Evolutionary conservation across 352 stramenopile genomes (phyloP), one percentile per base, ranked within the genome.

Genomic region (Pythium rishiriense): DNA sequence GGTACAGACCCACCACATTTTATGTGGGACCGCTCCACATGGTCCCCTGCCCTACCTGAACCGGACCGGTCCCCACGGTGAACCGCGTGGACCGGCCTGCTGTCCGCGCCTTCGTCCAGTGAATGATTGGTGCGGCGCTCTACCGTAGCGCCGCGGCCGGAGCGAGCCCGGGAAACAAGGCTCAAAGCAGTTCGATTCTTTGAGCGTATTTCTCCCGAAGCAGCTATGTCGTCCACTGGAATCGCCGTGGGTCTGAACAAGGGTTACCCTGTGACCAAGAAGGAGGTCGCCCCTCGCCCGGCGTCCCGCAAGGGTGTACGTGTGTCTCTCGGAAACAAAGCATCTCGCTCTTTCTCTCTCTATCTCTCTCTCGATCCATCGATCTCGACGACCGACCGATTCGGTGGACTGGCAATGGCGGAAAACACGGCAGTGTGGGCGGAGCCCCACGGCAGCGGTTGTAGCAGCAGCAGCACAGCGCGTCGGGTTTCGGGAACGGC

Each of bases 211-310:
- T 64, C 54, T 65, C 65, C 78, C 74, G 79, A 91, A 90, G 80
- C 80, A 88, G 83, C 83, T 80, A 85, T 95, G 86, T 93, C 87
- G 79, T 94, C 87, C 69, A 92, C 85, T 83, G 89, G 89, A 89
- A 97, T 97, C 74, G 88, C 87, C 72, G 81, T 94, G 76, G 90
- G 90, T 74, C 72, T 95, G 57, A 93, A 96, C 81, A 98, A 98
- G 85, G 89, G 90, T 62, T 97, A 85, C 85, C 85, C 90, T 83
- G 79, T 96, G 66, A 90, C 88, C 75, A 98, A 98, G 86, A 94
- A 90, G 74, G 79, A 91, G 71, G 85, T 96, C 74, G 83, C 87
- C 67, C 68, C 85, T 62, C 82, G 87, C 63, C 90, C 91, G 62
- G 87, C 86, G 69, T 76, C 85, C 64, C 78, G 85, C 65, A 97